phyloP scores from a whole-genome alignment of 495 filamentous ascomycete species.

The Neurospora sp. region DNA sequence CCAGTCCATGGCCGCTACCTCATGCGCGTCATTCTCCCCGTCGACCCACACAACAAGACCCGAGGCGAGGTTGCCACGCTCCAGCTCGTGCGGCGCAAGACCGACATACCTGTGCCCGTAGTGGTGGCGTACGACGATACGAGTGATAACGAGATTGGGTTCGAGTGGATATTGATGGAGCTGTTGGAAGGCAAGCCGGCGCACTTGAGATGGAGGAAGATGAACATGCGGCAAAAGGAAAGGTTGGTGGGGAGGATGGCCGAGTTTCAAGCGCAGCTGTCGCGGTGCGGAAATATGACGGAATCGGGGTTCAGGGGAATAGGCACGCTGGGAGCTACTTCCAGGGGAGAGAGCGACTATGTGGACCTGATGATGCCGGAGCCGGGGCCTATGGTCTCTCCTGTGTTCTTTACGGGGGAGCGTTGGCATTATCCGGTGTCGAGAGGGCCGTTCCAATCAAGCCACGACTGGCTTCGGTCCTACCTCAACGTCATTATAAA shows the following conservation, averaged over 20 bases:
- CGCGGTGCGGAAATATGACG: slow-evolving; percentile 13
- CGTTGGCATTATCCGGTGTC: slow-evolving; percentile 17
- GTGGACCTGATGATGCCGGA: not conserved
- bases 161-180: slow-evolving; percentile 52
- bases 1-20: slow-evolving; percentile 19
- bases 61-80: slow-evolving; percentile 48
- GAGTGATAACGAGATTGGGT: slow-evolving; percentile 36
- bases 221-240: slow-evolving; percentile 27
- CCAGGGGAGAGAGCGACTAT: not conserved
- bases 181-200: slow-evolving; percentile 33
- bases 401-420: slow-evolving; percentile 17
- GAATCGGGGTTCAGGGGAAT: slow-evolving; percentile 23
- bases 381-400: slow-evolving; percentile 16
- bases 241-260: slow-evolving; percentile 28
- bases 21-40: slow-evolving; percentile 43
- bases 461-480: slow-evolving; percentile 21
- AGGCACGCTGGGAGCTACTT: slow-evolving; percentile 17
- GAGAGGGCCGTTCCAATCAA: slow-evolving; percentile 18
- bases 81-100: slow-evolving; percentile 30
- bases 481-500: slow-evolving; percentile 17
- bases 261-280: slow-evolving; percentile 23
- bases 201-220: slow-evolving; percentile 29
- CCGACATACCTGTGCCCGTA: slow-evolving; percentile 41
- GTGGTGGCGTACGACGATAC: slow-evolving; percentile 40
- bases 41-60: slow-evolving; percentile 42